Evolutionary conservation across 2,329 filamentous ascomycete species (phyloP).

Genomic region (Sclerotinia spermophila): DNA sequence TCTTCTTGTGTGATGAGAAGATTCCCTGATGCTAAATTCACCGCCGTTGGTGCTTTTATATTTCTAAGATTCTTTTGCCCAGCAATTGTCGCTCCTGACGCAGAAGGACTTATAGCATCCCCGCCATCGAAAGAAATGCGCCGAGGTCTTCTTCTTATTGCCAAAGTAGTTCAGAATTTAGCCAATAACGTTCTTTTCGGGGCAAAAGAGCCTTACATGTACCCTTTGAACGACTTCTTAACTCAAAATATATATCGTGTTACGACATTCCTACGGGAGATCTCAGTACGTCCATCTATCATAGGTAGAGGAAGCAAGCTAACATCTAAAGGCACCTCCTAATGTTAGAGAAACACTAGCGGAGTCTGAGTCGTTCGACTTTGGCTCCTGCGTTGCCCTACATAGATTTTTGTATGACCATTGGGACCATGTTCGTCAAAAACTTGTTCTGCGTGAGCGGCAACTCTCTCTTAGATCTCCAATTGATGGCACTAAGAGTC

Average conservation of each 20-base stretch:
- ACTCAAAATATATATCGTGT: conserved; percentile 66
- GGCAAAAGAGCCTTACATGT: conserved; percentile 71
- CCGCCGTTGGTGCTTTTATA: conserved; percentile 67
- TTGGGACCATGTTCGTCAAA: conserved; percentile 66
- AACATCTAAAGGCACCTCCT: conserved; percentile 44
- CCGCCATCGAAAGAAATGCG: conserved; percentile 66
- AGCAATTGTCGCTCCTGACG: conserved; percentile 66
- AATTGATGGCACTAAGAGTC: conserved; percentile 49
- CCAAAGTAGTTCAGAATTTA: conserved; percentile 68
- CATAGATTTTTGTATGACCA: conserved; percentile 69
- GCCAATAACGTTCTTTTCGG: conserved; percentile 71
- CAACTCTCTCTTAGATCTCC: conserved; percentile 54
- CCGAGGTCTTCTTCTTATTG: conserved; percentile 63
- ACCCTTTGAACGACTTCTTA: conserved; percentile 64
- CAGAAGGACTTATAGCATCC: conserved; percentile 59
- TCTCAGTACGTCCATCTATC: conserved; percentile 51
- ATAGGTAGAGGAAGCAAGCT: conserved; percentile 13
- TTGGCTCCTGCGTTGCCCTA: conserved; percentile 66
- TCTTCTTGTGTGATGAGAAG: conserved; percentile 58
- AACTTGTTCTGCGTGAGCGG: conserved; percentile 57
- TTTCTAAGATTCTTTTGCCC: conserved; percentile 71
- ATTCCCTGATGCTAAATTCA: conserved; percentile 69
- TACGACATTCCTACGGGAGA: conserved; percentile 63
- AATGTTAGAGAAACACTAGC: conserved; percentile 44
- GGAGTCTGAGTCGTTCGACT: conserved; percentile 57